Evolutionary conservation across 805 yeast species (phyloP).

Genomic region (Teunomyces panamensis): DNA sequence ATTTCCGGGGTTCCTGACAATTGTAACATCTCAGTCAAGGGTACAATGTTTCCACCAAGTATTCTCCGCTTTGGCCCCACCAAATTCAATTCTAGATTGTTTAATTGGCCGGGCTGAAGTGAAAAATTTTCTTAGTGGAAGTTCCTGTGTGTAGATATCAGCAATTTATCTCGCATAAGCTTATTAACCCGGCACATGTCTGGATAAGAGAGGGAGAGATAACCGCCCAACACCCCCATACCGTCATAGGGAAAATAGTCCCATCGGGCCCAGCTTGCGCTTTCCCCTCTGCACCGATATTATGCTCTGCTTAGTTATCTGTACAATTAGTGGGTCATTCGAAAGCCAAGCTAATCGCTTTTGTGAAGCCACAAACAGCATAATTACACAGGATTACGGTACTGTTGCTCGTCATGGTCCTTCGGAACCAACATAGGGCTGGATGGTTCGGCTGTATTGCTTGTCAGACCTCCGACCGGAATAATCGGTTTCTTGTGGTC

Average conservation of each 20-base stretch:
- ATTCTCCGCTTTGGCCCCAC: conserved; percentile 3
- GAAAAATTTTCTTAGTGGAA: conserved; percentile 1
- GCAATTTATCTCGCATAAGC: conserved; percentile 1
- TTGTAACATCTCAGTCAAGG: background rate
- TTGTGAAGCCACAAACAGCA: too few relatives aligned
- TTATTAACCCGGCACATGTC: background rate
- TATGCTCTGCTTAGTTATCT: too few relatives aligned
- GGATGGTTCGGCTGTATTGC: background rate
- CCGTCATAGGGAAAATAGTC: background rate
- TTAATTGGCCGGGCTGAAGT: background rate
- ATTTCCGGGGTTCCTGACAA: background rate
- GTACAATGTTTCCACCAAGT: background rate
- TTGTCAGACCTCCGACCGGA: background rate
- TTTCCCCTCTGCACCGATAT: too few relatives aligned
- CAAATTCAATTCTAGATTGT: background rate
- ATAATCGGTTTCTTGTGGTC: background rate
- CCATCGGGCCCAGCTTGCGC: too few relatives aligned
- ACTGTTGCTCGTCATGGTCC: too few relatives aligned
- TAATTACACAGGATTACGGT: too few relatives aligned
- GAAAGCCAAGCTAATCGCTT: too few relatives aligned
- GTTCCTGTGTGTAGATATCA: background rate
- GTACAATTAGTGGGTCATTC: too few relatives aligned
- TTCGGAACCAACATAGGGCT: background rate
- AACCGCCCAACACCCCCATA: background rate
- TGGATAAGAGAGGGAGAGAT: conserved; percentile 1